Conservation (phyloP, 2,329 filamentous ascomycete genomes). For the Fusarium tjaetaba region DNA sequence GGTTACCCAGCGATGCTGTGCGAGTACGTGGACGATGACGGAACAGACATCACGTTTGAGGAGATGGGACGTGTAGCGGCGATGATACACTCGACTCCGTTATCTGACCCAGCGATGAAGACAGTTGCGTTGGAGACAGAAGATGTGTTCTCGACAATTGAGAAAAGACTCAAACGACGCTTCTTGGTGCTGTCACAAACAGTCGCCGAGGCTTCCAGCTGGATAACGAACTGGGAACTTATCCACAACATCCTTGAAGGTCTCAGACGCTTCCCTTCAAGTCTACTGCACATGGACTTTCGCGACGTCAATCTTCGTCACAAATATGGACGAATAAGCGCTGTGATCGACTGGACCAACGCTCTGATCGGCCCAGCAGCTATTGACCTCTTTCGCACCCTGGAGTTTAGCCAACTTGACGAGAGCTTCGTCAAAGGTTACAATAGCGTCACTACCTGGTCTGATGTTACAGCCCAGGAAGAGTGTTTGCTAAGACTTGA, state of each 20-base stretch:
- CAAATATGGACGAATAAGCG: neutral
- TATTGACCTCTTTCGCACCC: conserved; percentile 3
- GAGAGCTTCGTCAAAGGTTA: neutral
- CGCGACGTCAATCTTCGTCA: conserved; percentile 11
- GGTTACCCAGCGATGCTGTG: conserved; percentile 9
- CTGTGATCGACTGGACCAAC: conserved; percentile 15
- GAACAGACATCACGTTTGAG: neutral
- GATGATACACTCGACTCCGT: neutral
- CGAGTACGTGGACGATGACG: conserved; percentile 13
- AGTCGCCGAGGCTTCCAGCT: neutral
- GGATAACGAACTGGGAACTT: neutral
- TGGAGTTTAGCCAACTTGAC: conserved; percentile 1
- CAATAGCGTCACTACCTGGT: neutral
- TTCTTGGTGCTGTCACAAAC: neutral
- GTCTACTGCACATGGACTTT: conserved; percentile 18
- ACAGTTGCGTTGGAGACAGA: neutral
- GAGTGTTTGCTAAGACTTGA: neutral
- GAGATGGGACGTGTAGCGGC: conserved; percentile 15
- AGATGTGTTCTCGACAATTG: neutral
- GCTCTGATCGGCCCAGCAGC: conserved; percentile 8
- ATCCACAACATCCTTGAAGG: neutral
- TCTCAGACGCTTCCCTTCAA: neutral
- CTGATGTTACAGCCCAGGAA: accelerated
- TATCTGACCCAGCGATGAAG: accelerated
- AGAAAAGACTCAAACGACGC: conserved; percentile 4